These are phyloP conservation scores for Magnolia sinica DNA, from an alignment of 164 flowering plant species.

Conservation along the genomic window DNA sequence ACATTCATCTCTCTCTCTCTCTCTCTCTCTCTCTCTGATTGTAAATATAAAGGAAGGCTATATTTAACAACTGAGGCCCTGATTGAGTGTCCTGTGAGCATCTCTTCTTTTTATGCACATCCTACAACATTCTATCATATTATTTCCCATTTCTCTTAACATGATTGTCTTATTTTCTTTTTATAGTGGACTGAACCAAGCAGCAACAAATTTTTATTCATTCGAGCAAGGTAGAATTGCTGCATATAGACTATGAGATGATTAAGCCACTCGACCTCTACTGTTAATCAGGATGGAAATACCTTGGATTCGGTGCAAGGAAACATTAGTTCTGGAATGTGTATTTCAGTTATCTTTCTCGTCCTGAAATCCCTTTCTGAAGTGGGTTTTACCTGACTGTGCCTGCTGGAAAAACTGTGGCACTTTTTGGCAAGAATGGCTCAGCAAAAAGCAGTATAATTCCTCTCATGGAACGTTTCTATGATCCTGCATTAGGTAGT, in stretches of 20 bases:
- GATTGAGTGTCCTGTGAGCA: conserved; percentile 96
- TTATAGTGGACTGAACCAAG: conserved; percentile 92
- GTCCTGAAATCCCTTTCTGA: conserved; percentile 94
- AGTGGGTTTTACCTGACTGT: conserved; percentile 93
- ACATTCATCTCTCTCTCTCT: no score
- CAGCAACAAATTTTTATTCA: conserved; percentile 96
- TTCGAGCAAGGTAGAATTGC: conserved; percentile 99
- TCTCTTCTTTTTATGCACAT: background rate
- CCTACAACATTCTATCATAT: background rate
- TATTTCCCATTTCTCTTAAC: background rate
- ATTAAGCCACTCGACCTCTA: conserved; percentile 87
- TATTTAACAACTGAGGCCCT: no score
- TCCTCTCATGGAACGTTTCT: conserved; percentile 97
- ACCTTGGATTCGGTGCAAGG: conserved; percentile 70
- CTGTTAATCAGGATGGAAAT: conserved; percentile 68
- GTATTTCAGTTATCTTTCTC: conserved; percentile 91
- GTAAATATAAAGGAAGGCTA: no score
- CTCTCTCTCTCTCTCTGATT: no score
- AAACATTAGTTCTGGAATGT: conserved; percentile 92
- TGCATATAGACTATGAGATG: conserved; percentile 98
- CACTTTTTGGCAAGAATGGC: conserved; percentile 97
- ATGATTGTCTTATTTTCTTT: conserved; percentile 12
- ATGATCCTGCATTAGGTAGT: conserved; percentile 95
- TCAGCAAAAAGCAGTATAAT: conserved; percentile 98
- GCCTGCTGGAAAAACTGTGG: conserved; percentile 92